These are phyloP conservation scores for Rhodotorula sp. DNA, from an alignment of 1,284 basidiomycete genomes.

Conservation along the genomic window DNA sequence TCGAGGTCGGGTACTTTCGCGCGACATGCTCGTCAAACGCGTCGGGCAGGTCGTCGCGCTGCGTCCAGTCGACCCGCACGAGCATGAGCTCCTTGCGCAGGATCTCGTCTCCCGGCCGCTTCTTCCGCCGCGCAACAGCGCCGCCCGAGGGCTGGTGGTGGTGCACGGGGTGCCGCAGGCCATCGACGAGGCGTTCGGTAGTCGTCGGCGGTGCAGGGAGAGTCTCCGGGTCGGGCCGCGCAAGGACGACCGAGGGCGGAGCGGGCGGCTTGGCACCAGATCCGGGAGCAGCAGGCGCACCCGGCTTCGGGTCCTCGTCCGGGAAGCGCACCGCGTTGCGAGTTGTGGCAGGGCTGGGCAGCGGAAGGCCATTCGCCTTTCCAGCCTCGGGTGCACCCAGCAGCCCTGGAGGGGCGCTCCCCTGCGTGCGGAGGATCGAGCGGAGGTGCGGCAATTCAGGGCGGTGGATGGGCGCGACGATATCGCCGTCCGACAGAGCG, in stretches of 20 bases:
- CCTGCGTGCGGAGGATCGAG: constrained; percentile 10
- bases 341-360: no score
- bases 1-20: constrained; percentile 37
- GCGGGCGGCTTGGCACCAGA: constrained; percentile 38
- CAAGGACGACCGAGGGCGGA: constrained; percentile 31
- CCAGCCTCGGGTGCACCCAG: no score
- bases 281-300: not conserved
- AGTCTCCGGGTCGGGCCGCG: constrained; percentile 27
- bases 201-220: not conserved
- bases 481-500: not conserved
- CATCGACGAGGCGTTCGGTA: constrained; percentile 3
- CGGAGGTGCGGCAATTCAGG: not conserved
- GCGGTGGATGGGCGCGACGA: not conserved
- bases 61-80: constrained; percentile 39
- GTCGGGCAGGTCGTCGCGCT: constrained; percentile 35
- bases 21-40: constrained; percentile 40
- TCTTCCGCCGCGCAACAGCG: not conserved
- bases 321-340: constrained; percentile 15
- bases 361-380: no score
- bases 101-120: constrained; percentile 13
- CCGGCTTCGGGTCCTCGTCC: not conserved
- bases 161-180: not conserved
- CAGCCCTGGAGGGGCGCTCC: not conserved
- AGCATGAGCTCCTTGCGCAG: constrained; percentile 38
- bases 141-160: not conserved